phyloP scores from a whole-genome alignment of 495 filamentous ascomycete species.

The Antarctomyces pellizariae region DNA sequence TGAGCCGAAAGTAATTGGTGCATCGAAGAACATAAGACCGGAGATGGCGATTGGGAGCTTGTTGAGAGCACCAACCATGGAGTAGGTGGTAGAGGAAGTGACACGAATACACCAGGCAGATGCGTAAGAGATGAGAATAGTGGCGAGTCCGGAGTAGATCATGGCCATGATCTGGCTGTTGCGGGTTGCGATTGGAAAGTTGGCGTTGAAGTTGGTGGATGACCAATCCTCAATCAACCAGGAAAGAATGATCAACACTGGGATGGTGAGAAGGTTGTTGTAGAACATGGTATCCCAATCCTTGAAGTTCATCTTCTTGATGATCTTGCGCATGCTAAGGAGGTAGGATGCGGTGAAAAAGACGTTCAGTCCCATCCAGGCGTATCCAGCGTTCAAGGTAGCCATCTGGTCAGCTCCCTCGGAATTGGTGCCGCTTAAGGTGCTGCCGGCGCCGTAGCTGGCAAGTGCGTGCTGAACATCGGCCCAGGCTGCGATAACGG shows the following conservation, averaged over 20 bases:
- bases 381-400: conserved; percentile 84
- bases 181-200: conserved; percentile 63
- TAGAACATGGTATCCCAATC: conserved; percentile 99
- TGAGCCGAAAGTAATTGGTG: conserved; percentile 76
- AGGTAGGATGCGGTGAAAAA: conserved; percentile 84
- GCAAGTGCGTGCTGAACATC: conserved; percentile 78
- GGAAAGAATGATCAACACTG: conserved; percentile 65
- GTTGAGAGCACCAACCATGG: conserved; percentile 94
- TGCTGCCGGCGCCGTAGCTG: conserved; percentile 23
- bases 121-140: conserved; percentile 96
- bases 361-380: conserved; percentile 97
- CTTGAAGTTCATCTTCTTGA: conserved; percentile 99
- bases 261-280: conserved; percentile 96
- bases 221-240: conserved; percentile 86
- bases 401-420: conserved; percentile 56
- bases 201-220: conserved; percentile 51
- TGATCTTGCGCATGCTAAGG: conserved; percentile 88
- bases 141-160: conserved; percentile 79
- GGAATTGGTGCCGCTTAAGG: conserved; percentile 12
- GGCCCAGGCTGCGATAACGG: conserved; percentile 89
- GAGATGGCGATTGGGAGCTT: conserved; percentile 86
- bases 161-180: conserved; percentile 65
- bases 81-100: conserved; percentile 90
- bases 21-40: conserved; percentile 85
- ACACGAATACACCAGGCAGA: conserved; percentile 97